Evolutionary conservation across 2,329 filamentous ascomycete species (phyloP).

Genomic region (Plenodomus lindquistii): DNA sequence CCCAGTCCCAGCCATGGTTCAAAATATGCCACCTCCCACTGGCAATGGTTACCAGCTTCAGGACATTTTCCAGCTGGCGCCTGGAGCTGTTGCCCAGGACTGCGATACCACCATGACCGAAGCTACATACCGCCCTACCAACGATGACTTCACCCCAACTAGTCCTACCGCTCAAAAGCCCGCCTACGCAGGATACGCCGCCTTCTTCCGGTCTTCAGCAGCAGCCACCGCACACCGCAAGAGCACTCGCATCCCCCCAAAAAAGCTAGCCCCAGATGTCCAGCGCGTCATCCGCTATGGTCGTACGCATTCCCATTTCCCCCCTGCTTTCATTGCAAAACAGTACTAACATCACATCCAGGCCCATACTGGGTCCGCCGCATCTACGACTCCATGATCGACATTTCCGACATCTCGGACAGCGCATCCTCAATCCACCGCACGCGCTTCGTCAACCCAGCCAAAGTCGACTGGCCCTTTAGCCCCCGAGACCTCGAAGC

Average conservation of each 20-base stretch:
- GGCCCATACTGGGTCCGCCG: conserved; percentile 36
- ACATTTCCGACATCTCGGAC: conserved; percentile 23
- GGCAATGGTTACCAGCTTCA: background rate
- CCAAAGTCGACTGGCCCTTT: conserved; percentile 6
- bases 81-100: background rate
- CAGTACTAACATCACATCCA: background rate
- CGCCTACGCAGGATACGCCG: conserved; percentile 18
- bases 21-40: background rate
- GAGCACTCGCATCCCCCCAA: conserved; percentile 13
- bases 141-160: background rate
- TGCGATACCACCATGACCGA: background rate
- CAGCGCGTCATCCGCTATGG: conserved; percentile 24
- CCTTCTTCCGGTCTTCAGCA: conserved; percentile 21
- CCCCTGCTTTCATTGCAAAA: background rate
- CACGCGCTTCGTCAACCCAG: conserved; percentile 16
- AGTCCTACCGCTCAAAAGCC: conserved; percentile 1
- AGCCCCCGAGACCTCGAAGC: conserved; percentile 28
- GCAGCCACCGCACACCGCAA: conserved; percentile 23
- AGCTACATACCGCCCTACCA: conserved; percentile 4
- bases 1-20: background rate
- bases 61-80: background rate
- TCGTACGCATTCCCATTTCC: conserved; percentile 12
- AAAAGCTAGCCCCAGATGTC: conserved; percentile 18
- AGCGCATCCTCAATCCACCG: conserved; percentile 15
- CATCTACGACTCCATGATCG: conserved; percentile 37